Base-by-base conservation (phyloP, 768 basidiomycete genomes). In the Lactarius akahatsu region DNA sequence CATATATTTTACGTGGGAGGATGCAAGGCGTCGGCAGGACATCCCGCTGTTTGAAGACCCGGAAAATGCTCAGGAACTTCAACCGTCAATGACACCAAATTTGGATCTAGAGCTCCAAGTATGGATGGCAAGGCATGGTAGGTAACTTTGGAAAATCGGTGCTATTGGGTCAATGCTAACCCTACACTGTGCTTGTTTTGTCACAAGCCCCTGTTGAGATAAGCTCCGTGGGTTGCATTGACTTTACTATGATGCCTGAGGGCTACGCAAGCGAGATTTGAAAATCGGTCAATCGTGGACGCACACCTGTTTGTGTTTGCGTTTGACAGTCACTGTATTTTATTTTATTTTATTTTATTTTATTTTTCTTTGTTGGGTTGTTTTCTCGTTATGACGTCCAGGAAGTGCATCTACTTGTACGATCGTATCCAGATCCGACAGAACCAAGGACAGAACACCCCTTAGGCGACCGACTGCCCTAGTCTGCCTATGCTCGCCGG, bases 161-260 rank as follows among this genome's bases (percentile, higher is more conserved):
- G 30, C 18, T 7, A 32, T 10, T 38, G 13, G 30, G 32, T 32
- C 32, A 32, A 32, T 26, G 13, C 56, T 57, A 58, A 32, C 26
- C 47, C 11, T 23, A 45, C 40, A 15, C 20, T 9, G 43, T 38
- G 36, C 36, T 13, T 38, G 36, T 38, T 34, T 38, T 38, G 36
- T 38, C 36, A 11, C 36, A 38, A 38, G 61, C 13, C 4, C 52
- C 23, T 38, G 36, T 38, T 38, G 32, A 26, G 5, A 9, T 23
- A 6, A 5, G 23, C 13, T 47, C 43, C 20, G 64, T 68, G 26
- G 64, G 64, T n/a, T 68, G 67, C 23, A 68, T 68, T 36, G 67
- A 68, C 47, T 66, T 68, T n/a, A 68, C 64, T 23, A 32, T 68
- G 55, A 28, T 62, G 59, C 64, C 67, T 40, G 66, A 63, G 43